These are phyloP conservation scores for Emergomyces pasteurianus DNA, from an alignment of 2,329 filamentous ascomycete species.

Conservation along the genomic window DNA sequence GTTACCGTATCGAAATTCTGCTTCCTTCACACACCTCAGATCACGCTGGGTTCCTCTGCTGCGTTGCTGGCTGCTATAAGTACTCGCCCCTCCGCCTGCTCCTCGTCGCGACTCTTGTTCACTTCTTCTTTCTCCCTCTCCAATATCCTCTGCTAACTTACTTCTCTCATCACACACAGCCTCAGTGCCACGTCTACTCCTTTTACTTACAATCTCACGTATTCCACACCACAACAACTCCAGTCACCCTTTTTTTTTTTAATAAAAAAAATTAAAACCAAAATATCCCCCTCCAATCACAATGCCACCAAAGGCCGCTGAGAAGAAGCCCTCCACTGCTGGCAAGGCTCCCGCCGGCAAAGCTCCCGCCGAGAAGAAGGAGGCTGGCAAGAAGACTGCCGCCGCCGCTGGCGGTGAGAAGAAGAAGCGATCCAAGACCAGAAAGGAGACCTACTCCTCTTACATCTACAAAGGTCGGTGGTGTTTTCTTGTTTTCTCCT, in stretches of 20 bases:
- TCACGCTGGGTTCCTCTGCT: slow-evolving; percentile 30
- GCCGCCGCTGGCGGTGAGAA: slow-evolving; percentile 84
- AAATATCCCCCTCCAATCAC: slow-evolving; percentile 16
- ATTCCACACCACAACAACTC: background rate
- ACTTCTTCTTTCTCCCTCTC: slow-evolving; percentile 20
- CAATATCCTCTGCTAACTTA: background rate
- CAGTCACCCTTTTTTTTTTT: slow-evolving; percentile 9
- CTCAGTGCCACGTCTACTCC: background rate
- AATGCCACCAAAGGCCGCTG: slow-evolving; percentile 97
- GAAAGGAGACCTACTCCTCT: slow-evolving; percentile 99
- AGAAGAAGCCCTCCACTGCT: slow-evolving; percentile 92
- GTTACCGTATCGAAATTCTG: slow-evolving; percentile 37
- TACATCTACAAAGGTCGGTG: slow-evolving; percentile 99
- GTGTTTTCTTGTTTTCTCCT: background rate
- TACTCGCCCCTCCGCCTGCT: slow-evolving; percentile 29
- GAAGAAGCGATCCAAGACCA: slow-evolving; percentile 99
- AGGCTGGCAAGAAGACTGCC: slow-evolving; percentile 96
- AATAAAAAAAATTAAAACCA: slow-evolving; percentile 11
- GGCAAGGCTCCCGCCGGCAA: slow-evolving; percentile 80
- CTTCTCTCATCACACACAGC: slow-evolving; percentile 7
- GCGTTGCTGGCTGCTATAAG: slow-evolving; percentile 29
- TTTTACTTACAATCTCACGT: background rate
- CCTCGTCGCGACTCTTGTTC: slow-evolving; percentile 22
- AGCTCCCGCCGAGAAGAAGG: slow-evolving; percentile 94
- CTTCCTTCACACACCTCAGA: slow-evolving; percentile 32